These are phyloP conservation scores for Scytalidium lignicola DNA, from an alignment of 2,329 filamentous ascomycete genomes.

Conservation along the genomic window DNA sequence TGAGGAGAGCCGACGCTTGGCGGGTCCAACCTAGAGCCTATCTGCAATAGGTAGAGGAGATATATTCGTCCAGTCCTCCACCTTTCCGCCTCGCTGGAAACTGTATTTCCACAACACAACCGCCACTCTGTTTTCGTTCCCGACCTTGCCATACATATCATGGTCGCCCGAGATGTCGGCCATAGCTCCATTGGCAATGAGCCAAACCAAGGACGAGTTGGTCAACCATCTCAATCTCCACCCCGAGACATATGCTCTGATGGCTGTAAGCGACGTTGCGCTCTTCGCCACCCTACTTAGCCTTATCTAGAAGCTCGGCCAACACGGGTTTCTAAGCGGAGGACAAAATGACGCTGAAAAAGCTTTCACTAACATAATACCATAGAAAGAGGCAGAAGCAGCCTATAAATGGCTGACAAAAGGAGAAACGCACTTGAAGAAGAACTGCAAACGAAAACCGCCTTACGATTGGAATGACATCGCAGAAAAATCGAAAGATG, in stretches of 20 bases:
- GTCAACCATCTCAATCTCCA: conserved; percentile 22
- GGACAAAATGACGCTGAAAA: not conserved
- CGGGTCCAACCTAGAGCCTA: not conserved
- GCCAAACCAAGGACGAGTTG: conserved; percentile 26
- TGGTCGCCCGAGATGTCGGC: not conserved
- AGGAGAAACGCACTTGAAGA: conserved; percentile 23
- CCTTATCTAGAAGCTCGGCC: not conserved
- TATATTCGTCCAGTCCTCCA: conserved; percentile 3
- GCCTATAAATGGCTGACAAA: conserved; percentile 26
- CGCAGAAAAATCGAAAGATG: conserved; percentile 24
- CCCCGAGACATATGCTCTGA: conserved; percentile 20
- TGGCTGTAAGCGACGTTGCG: conserved; percentile 21
- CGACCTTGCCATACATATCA: not conserved
- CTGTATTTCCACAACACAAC: too few relatives aligned
- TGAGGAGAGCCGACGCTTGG: not conserved
- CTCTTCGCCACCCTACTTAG: not conserved
- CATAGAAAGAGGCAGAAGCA: conserved; percentile 27
- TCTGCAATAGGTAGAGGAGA: not conserved
- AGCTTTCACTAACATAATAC: not conserved
- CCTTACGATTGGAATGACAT: conserved; percentile 30
- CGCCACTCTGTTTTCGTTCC: not conserved
- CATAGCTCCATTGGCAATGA: conserved; percentile 21
- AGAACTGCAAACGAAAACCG: conserved; percentile 23
- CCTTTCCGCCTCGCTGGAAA: not conserved
- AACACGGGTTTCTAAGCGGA: not conserved